phyloP scores from a whole-genome alignment of 2,329 filamentous ascomycete species.

The Trichoderma sp. region DNA sequence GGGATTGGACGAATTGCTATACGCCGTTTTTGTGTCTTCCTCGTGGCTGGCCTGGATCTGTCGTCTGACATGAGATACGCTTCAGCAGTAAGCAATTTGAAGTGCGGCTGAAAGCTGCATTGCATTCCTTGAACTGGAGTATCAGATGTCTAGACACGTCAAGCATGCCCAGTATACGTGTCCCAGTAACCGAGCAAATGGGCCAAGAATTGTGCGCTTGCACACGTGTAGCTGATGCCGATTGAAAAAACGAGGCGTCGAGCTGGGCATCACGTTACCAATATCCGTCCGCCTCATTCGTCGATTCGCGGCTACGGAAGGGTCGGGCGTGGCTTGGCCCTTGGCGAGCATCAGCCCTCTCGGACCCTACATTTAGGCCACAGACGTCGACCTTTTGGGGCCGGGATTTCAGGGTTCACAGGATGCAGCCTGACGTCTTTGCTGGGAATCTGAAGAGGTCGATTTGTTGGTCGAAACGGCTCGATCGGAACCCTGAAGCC shows the following conservation, averaged over 20 bases:
- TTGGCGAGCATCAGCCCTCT: slow-evolving; percentile 15
- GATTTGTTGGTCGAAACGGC: slow-evolving; percentile 1
- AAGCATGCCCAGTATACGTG: background rate
- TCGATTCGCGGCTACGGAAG: background rate
- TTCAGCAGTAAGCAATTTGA: slow-evolving; percentile 5
- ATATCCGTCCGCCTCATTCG: slow-evolving; percentile 3
- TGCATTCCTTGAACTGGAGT: background rate
- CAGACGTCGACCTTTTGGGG: background rate
- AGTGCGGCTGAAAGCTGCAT: background rate
- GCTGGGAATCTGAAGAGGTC: background rate
- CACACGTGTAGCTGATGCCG: slow-evolving; percentile 1
- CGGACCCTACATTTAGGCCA: background rate
- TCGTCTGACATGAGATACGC: background rate
- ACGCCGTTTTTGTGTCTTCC: background rate
- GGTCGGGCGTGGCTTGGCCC: slow-evolving; percentile 20
- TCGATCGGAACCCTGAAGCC: slow-evolving; percentile 6
- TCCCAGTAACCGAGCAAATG: background rate
- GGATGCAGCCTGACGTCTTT: background rate
- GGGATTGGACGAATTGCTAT: background rate
- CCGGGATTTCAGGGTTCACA: slow-evolving; percentile 14
- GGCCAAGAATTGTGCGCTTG: background rate
- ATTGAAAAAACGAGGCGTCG: background rate
- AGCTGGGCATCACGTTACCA: slow-evolving; percentile 19
- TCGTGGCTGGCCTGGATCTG: background rate
- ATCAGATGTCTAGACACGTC: background rate